These are phyloP conservation scores for Blastomyces gilchristii DNA, from an alignment of 2,329 filamentous ascomycete species.

Conservation along the genomic window DNA sequence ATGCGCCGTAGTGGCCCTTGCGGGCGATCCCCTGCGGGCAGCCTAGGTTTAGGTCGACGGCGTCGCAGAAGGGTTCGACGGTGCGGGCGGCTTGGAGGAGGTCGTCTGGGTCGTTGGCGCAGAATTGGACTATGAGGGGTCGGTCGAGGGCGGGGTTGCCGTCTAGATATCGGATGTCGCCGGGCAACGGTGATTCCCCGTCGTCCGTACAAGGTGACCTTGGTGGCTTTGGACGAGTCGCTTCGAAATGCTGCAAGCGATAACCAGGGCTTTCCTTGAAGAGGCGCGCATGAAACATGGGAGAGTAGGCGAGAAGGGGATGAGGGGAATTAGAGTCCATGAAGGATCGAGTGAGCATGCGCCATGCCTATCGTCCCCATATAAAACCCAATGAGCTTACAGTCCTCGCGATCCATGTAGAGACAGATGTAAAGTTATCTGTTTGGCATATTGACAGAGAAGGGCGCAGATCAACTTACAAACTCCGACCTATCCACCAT, in stretches of 20 bases:
- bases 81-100: constrained; percentile 56
- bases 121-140: constrained; percentile 93
- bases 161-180: constrained; percentile 55
- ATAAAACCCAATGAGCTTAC: background rate
- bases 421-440: no score
- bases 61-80: constrained; percentile 82
- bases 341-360: constrained; percentile 89
- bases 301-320: constrained; percentile 74
- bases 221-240: constrained; percentile 36
- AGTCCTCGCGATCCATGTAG: no score
- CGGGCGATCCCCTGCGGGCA: constrained; percentile 93
- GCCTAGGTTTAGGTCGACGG: constrained; percentile 87
- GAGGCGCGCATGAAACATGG: constrained; percentile 90
- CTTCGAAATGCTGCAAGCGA: constrained; percentile 70
- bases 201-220: constrained; percentile 4
- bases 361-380: constrained; percentile 64
- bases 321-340: constrained; percentile 56
- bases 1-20: constrained; percentile 85
- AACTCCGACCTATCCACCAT: constrained; percentile 99
- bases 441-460: background rate
- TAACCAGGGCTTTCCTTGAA: constrained; percentile 70
- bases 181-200: background rate
- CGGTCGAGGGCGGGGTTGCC: constrained; percentile 77
- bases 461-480: constrained; percentile 44
- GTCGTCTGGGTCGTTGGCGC: constrained; percentile 45